Evolutionary conservation across 208 protist genomes (phyloP).

Genomic region (Vickermania spadyakhi): DNA sequence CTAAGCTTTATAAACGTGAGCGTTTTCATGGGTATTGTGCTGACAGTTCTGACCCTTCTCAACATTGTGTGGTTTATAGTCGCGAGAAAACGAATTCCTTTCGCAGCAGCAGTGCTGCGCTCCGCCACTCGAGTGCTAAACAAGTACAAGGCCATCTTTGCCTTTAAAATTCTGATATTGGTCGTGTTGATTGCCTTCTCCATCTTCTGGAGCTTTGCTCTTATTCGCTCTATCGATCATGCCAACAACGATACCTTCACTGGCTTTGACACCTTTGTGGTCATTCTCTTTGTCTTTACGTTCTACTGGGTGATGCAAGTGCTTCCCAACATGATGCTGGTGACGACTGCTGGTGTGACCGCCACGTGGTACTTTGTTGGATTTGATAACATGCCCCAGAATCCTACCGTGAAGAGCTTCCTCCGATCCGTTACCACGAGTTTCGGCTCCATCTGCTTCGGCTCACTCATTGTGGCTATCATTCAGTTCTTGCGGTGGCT

Average conservation of each 20-base stretch:
- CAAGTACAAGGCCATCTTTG: constrained; percentile 47
- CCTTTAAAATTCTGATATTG: constrained; percentile 29
- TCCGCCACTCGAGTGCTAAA: constrained; percentile 27
- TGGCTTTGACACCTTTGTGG: constrained; percentile 25
- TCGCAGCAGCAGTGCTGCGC: constrained; percentile 55
- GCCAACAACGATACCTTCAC: constrained; percentile 13
- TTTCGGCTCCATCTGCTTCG: constrained; percentile 90
- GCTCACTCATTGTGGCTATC: constrained; percentile 82
- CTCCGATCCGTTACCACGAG: constrained; percentile 69
- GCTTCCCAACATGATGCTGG: constrained; percentile 73
- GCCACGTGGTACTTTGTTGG: constrained; percentile 89
- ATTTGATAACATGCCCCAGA: constrained; percentile 40
- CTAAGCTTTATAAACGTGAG: constrained; percentile 18
- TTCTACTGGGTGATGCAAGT: constrained; percentile 66
- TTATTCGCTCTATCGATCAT: constrained; percentile 28
- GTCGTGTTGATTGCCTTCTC: constrained; percentile 22
- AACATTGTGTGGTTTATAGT: constrained; percentile 45
- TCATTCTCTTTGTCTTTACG: constrained; percentile 40
- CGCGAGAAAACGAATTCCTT: constrained; percentile 64
- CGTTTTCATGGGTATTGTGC: constrained; percentile 24
- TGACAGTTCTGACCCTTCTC: constrained; percentile 22
- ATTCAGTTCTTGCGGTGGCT: constrained; percentile 71
- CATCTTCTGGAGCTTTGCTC: constrained; percentile 37
- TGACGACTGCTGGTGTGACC: constrained; percentile 64
- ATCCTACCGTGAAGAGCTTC: constrained; percentile 63